Evolutionary conservation across 2,329 filamentous ascomycete species (phyloP), one percentile per base, ranked within the genome.

Genomic region (Neofusicoccum parvum): DNA sequence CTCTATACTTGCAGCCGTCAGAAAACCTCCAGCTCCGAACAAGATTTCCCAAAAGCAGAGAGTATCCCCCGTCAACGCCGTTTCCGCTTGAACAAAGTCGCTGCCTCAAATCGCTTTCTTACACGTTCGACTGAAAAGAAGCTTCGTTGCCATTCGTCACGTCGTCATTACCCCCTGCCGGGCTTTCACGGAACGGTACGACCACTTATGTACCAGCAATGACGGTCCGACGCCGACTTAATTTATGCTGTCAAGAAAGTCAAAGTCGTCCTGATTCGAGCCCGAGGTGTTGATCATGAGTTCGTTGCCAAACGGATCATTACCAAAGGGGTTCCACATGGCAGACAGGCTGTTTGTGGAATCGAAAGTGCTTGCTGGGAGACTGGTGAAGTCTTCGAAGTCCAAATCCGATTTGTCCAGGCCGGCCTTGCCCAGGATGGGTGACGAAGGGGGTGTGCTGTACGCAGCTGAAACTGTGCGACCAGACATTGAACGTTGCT

Each of bases 401-500:
- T 64, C 32, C 41, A 65, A 36, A 45, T 65, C 53, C 14, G 34
- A 9, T 41, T 41, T 50, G 53, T 56, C 43, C 41, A 54, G 48
- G 45, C 45, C 53, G 11, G 45, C 43, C 50, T 56, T 54, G 3
- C 39, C 41, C 43, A 65, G 51, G 34, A 54, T 32, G 14, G 76
- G 76, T 10, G 76, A 78, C 14, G 76, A 75, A 9, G 76, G 76
- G 3, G 76, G 76, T 39, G 76, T 78, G 32, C 74, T 73, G 65
- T 76, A 78, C 3, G 73, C 74, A 60, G 75, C 74, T 9, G 76
- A 58, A n/a, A 65, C 63, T 6, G 63, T 65, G n/a, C 63, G 63
- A 9, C 63, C 63, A 17, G 63, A 65, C 3, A 45, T 32, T 2
- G 51, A 49, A 20, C 63, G 63, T 36, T 65, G 45, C 41, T 46